These are phyloP conservation scores for Tulasnella sp. DNA, from an alignment of 768 basidiomycete species.

Conservation along the genomic window DNA sequence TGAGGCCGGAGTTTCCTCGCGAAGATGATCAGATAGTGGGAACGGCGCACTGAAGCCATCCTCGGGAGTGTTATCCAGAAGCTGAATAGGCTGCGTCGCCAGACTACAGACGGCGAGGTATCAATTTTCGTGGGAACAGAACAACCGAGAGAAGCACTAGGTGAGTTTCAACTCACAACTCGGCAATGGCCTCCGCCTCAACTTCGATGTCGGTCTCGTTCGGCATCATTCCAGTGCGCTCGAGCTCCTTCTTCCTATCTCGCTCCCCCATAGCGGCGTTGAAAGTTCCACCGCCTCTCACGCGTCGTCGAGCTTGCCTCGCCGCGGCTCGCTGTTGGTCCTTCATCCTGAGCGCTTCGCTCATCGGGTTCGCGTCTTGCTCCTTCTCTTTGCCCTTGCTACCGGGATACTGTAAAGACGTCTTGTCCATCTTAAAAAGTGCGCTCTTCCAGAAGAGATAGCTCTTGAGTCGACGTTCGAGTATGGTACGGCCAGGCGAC, in stretches of 20 bases:
- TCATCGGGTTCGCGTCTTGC: constrained; percentile 35
- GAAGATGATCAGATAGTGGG: no score
- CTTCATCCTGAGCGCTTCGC: constrained; percentile 69
- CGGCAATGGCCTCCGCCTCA: constrained; percentile 44
- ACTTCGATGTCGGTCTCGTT: constrained; percentile 31
- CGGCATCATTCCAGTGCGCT: constrained; percentile 14
- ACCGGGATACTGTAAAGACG: constrained; percentile 1
- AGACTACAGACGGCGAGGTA: background rate
- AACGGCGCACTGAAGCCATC: no score
- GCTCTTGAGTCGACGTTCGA: constrained; percentile 57
- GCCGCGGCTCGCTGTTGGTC: constrained; percentile 46
- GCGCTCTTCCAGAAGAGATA: constrained; percentile 79
- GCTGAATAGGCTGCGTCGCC: background rate
- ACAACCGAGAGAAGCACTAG: background rate
- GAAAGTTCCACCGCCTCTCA: constrained; percentile 56
- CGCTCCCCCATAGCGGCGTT: constrained; percentile 15
- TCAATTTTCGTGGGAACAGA: background rate
- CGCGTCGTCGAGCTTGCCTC: constrained; percentile 46
- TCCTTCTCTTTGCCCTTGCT: constrained; percentile 20
- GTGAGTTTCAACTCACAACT: constrained; percentile 47
- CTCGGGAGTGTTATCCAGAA: background rate
- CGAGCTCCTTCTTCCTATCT: constrained; percentile 19
- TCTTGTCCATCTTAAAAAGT: constrained; percentile 19
- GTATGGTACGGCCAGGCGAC: constrained; percentile 60
- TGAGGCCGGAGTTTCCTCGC: no score